Evolutionary conservation across 1,284 basidiomycete genomes (phyloP).

Genomic region (Irpex rosettiformis): DNA sequence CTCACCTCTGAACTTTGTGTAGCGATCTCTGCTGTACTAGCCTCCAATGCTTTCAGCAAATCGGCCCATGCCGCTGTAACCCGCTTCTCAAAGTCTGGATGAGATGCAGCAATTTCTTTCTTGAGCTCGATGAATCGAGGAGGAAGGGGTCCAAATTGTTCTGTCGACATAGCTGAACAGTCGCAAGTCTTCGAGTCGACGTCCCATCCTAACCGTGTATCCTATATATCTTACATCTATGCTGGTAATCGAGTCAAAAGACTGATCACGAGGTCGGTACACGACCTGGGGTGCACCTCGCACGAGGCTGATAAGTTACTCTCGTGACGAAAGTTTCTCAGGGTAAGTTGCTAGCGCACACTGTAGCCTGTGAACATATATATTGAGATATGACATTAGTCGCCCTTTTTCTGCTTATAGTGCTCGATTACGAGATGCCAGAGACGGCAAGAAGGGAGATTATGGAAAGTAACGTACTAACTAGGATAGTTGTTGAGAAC

Average conservation of each 20-base stretch:
- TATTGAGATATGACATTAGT: background rate
- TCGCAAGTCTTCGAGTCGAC: background rate
- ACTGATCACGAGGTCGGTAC: slow-evolving; percentile 8
- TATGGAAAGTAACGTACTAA: too few species aligned
- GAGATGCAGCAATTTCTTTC: slow-evolving; percentile 46
- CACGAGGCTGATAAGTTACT: slow-evolving; percentile 7
- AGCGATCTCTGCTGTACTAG: slow-evolving; percentile 17
- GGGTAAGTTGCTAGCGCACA: background rate
- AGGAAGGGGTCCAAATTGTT: slow-evolving; percentile 32
- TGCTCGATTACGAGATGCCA: background rate
- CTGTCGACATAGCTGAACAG: background rate
- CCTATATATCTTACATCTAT: background rate
- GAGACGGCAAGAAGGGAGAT: too few species aligned
- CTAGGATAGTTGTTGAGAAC: too few species aligned
- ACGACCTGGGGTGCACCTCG: background rate
- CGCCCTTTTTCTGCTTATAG: background rate
- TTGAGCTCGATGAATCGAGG: slow-evolving; percentile 53
- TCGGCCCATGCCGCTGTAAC: slow-evolving; percentile 55
- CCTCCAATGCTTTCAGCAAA: slow-evolving; percentile 47
- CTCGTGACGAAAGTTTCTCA: background rate
- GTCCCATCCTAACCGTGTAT: background rate
- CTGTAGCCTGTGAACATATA: background rate
- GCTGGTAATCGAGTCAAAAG: background rate
- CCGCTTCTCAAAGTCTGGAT: slow-evolving; percentile 48
- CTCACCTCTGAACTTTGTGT: slow-evolving; percentile 47